A percentile compares a stretch with the other conserved stretches of the same genome.
Evolutionary conservation across 768 basidiomycete genomes (phyloP).

Genomic region (Brasilioporus rufonigricans): DNA sequence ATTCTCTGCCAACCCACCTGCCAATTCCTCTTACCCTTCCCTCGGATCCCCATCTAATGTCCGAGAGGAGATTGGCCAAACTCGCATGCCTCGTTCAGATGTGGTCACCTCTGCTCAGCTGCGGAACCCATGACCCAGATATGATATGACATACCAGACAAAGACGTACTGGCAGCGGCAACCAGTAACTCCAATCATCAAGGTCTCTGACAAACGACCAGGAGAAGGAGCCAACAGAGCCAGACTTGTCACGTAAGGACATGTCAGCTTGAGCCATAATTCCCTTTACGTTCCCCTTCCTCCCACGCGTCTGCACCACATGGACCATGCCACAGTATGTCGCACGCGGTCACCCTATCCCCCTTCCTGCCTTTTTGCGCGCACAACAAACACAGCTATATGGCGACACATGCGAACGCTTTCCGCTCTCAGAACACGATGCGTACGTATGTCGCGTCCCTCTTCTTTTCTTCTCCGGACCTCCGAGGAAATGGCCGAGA

Average conservation of each 20-base stretch:
- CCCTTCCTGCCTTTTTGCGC: not conserved
- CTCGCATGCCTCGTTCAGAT: not conserved
- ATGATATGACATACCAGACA: not conserved
- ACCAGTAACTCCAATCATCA: not conserved
- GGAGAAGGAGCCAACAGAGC: slow-evolving; percentile 1
- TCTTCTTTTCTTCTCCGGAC: slow-evolving; percentile 13
- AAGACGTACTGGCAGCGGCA: not conserved
- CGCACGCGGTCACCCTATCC: slow-evolving; percentile 8
- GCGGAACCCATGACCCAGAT: not conserved
- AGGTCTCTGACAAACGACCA: not conserved
- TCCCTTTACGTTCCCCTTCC: slow-evolving; percentile 8
- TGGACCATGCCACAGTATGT: slow-evolving; percentile 8
- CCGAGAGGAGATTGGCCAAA: not conserved
- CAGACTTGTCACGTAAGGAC: slow-evolving; percentile 3
- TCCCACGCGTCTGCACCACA: slow-evolving; percentile 14
- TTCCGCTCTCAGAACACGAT: slow-evolving; percentile 1
- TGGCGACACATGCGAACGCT: not conserved
- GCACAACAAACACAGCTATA: slow-evolving; percentile 6
- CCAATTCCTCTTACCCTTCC: no score
- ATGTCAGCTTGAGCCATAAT: slow-evolving; percentile 1
- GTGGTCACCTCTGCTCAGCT: slow-evolving; percentile 1
- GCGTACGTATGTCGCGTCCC: not conserved
- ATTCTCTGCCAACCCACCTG: no score
- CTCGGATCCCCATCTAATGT: not conserved
- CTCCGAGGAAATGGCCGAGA: slow-evolving; percentile 20